A percentile compares a stretch with the other conserved stretches of the same genome.
These are phyloP conservation scores for Grosmannia serpens DNA, from an alignment of 2,329 filamentous ascomycete species.

Conservation along the genomic window DNA sequence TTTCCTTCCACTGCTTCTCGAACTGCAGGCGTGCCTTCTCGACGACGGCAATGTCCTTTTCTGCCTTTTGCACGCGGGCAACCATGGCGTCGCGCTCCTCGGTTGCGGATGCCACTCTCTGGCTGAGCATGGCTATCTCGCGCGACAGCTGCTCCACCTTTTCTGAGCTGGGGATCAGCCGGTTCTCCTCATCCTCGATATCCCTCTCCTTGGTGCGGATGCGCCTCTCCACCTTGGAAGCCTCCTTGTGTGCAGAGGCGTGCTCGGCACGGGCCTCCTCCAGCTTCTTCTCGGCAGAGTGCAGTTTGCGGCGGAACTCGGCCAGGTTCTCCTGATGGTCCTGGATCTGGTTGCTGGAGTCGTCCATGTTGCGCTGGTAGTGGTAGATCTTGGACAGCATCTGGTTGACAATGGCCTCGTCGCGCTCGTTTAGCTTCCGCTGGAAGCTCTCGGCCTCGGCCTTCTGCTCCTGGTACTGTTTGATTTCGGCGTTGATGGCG, in stretches of 20 bases:
- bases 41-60: conserved; percentile 72
- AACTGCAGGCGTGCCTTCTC: conserved; percentile 83
- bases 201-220: conserved; percentile 81
- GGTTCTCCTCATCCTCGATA: conserved; percentile 76
- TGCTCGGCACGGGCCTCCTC: conserved; percentile 80
- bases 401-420: conserved; percentile 83
- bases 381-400: conserved; percentile 96
- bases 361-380: conserved; percentile 86
- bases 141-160: conserved; percentile 72
- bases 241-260: conserved; percentile 60
- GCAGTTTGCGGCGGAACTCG: conserved; percentile 78
- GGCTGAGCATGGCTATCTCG: conserved; percentile 57
- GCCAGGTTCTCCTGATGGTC: conserved; percentile 92
- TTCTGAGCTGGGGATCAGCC: conserved; percentile 79
- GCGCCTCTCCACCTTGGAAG: conserved; percentile 66
- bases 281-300: conserved; percentile 69
- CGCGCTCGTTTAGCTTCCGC: conserved; percentile 78
- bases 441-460: conserved; percentile 89
- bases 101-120: conserved; percentile 56
- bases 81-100: conserved; percentile 68
- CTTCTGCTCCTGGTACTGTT: conserved; percentile 95
- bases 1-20: conserved; percentile 76
- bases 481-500: conserved; percentile 95
- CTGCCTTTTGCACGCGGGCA: conserved; percentile 56
- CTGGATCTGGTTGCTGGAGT: conserved; percentile 80